Percentiles rank a stretch among this genome's conserved stretches.
These are phyloP conservation scores for Oenanthe javanica DNA, from an alignment of 140 eudicot genomes.

Conservation along the genomic window DNA sequence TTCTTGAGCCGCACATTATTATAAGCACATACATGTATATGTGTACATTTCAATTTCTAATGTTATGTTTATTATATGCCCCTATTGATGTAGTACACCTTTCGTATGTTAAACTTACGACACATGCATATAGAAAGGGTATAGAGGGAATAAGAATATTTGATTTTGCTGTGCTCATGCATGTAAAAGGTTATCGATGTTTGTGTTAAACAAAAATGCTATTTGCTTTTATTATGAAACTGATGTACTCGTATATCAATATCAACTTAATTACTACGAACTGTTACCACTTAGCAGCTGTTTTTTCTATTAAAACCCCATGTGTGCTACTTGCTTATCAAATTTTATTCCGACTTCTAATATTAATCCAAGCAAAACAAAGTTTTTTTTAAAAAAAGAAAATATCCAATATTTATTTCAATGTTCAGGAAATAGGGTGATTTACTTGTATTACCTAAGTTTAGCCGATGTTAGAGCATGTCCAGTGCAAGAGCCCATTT, in stretches of 20 bases:
- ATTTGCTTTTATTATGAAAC: neutral
- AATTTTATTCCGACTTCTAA: neutral
- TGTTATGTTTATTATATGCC: neutral
- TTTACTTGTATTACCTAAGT: no score
- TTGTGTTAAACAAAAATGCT: conserved; percentile 1
- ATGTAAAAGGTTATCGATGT: neutral
- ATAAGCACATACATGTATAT: neutral
- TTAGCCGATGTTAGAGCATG: no score
- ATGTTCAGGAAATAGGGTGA: no score
- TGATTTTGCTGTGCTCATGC: neutral
- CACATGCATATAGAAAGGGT: neutral
- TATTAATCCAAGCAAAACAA: neutral
- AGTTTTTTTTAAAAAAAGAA: no score
- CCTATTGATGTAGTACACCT: neutral
- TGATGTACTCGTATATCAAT: conserved; percentile 1
- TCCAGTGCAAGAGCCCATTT: no score
- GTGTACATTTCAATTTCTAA: neutral
- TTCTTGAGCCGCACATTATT: neutral
- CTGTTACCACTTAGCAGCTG: neutral
- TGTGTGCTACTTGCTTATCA: neutral
- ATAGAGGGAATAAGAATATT: conserved; percentile 6
- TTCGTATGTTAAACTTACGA: neutral
- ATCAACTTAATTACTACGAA: neutral
- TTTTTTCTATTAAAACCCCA: neutral
- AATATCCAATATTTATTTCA: no score